A percentile compares a stretch with the other conserved stretches of the same genome.
Evolutionary conservation across 2,329 filamentous ascomycete genomes (phyloP).

Genomic region (Lasiodiplodia gonubiensis): DNA sequence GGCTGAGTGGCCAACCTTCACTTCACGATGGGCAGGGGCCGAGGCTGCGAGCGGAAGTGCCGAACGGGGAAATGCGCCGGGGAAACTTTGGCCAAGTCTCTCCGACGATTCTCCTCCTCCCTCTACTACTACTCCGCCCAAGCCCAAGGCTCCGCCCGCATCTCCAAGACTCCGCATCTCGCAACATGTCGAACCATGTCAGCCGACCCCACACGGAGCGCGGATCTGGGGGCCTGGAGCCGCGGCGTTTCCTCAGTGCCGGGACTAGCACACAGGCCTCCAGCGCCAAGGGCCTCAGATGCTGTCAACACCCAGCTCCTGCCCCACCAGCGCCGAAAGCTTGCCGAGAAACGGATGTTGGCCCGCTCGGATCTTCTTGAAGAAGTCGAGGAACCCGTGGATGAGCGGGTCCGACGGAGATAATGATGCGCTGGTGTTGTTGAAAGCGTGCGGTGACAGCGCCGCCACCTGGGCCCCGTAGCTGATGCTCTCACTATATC

Average conservation of each 20-base stretch:
- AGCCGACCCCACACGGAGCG: slow-evolving; percentile 2
- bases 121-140: background rate
- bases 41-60: slow-evolving; percentile 4
- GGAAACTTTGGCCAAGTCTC: slow-evolving; percentile 1
- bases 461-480: slow-evolving; percentile 10
- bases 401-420: slow-evolving; percentile 17
- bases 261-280: background rate
- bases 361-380: slow-evolving; percentile 26
- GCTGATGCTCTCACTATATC: slow-evolving; percentile 18
- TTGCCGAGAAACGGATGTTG: slow-evolving; percentile 24
- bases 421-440: slow-evolving; percentile 1
- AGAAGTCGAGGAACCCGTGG: slow-evolving; percentile 19
- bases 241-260: background rate
- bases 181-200: background rate
- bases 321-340: slow-evolving; percentile 11
- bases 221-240: slow-evolving; percentile 8
- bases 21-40: slow-evolving; percentile 22
- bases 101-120: slow-evolving; percentile 1
- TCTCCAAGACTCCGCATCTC: background rate
- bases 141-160: background rate
- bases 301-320: slow-evolving; percentile 15
- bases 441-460: slow-evolving; percentile 18
- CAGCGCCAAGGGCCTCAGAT: slow-evolving; percentile 10
- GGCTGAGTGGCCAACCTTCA: background rate
- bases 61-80: slow-evolving; percentile 22